These are phyloP conservation scores for Daucus carota DNA, from an alignment of 129 eudicot genomes.

Conservation along the genomic window DNA sequence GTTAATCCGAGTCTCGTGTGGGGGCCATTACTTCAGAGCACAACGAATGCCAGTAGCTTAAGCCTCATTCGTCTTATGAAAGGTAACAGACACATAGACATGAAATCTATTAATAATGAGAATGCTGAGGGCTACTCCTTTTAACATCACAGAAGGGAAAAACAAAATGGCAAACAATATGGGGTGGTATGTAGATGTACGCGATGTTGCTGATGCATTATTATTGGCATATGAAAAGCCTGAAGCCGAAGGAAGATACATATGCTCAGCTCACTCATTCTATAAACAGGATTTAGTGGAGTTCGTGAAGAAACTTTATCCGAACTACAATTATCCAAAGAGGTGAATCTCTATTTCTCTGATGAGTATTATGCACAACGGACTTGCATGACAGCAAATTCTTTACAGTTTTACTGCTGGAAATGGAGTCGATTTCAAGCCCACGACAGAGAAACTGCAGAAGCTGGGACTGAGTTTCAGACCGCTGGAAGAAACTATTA, in stretches of 20 bases:
- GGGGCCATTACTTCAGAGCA: conserved; percentile 67
- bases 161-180: conserved; percentile 42
- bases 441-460: conserved; percentile 51
- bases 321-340: conserved; percentile 71
- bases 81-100: conserved; percentile 25
- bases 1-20: conserved; percentile 46
- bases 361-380: not conserved
- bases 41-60: conserved; percentile 59
- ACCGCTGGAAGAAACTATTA: conserved; percentile 69
- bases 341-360: conserved; percentile 32
- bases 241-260: conserved; percentile 76
- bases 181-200: conserved; percentile 56
- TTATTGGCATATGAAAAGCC: conserved; percentile 46
- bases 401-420: conserved; percentile 51
- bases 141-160: conserved; percentile 38
- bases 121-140: not conserved
- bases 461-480: conserved; percentile 60
- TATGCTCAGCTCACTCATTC: conserved; percentile 43
- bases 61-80: conserved; percentile 48
- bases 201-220: conserved; percentile 71
- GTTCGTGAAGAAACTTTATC: conserved; percentile 44
- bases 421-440: conserved; percentile 7
- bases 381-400: not conserved
- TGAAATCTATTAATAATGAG: not conserved
- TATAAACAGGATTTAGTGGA: conserved; percentile 43